Conservation (phyloP, 2,329 filamentous ascomycete species). For the Xylaria sp. region DNA sequence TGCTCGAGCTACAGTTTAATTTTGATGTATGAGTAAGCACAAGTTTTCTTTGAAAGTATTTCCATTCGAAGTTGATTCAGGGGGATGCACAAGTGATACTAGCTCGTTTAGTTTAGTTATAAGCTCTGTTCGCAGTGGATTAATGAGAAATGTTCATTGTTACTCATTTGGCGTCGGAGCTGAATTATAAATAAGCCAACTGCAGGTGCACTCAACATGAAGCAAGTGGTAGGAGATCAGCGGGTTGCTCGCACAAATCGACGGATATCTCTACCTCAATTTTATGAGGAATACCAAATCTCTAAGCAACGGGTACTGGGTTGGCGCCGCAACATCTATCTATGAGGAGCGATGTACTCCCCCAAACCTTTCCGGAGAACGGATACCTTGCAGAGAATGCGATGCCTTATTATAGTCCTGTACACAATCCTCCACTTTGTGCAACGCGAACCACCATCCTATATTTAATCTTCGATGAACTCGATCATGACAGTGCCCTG, state of each 20-base stretch:
- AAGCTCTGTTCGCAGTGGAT: no score
- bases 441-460: neutral
- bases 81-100: no score
- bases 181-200: neutral
- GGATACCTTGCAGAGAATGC: constrained; percentile 3
- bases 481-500: constrained; percentile 97
- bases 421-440: neutral
- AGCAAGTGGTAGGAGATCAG: neutral
- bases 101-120: no score
- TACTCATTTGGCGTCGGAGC: neutral
- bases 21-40: no score
- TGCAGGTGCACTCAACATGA: neutral
- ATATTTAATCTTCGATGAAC: constrained; percentile 71
- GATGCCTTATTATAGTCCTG: constrained; percentile 11
- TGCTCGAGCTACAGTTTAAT: no score
- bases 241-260: neutral
- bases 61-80: no score
- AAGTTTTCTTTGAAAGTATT: no score
- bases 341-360: constrained; percentile 26
- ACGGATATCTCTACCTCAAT: constrained; percentile 12
- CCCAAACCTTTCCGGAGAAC: constrained; percentile 7
- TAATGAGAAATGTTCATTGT: neutral
- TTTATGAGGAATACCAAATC: constrained; percentile 22
- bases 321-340: constrained; percentile 31
- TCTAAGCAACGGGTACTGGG: constrained; percentile 16